These are phyloP conservation scores for Collybiopsis confluens DNA, from an alignment of 768 basidiomycete genomes.

Conservation along the genomic window DNA sequence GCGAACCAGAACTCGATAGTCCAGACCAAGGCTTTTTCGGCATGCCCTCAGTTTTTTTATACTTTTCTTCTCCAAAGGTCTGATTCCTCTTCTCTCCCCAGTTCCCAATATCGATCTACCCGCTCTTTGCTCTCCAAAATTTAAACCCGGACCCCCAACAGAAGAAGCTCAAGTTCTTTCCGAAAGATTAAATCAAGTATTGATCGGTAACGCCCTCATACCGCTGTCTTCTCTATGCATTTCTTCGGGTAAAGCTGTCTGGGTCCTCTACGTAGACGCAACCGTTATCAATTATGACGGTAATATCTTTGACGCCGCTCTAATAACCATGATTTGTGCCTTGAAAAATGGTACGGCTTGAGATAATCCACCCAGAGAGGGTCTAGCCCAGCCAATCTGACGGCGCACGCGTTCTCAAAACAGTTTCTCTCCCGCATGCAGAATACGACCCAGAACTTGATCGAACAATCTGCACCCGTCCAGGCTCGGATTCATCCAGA, in stretches of 20 bases:
- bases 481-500: not conserved
- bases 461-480: slow-evolving; percentile 54
- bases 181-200: slow-evolving; percentile 71
- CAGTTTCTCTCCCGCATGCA: slow-evolving; percentile 73
- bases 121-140: slow-evolving; percentile 87
- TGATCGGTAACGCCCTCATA: slow-evolving; percentile 67
- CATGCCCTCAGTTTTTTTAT: slow-evolving; percentile 28
- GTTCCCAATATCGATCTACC: slow-evolving; percentile 96
- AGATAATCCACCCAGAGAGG: too few species aligned
- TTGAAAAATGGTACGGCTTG: slow-evolving; percentile 77
- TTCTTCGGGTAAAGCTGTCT: slow-evolving; percentile 72
- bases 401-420: too few species aligned
- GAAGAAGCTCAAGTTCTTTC: slow-evolving; percentile 94
- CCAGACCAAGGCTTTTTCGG: slow-evolving; percentile 82
- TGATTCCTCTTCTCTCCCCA: slow-evolving; percentile 21
- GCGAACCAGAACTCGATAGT: slow-evolving; percentile 78
- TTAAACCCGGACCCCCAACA: slow-evolving; percentile 91
- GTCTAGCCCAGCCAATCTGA: too few species aligned
- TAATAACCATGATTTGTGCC: slow-evolving; percentile 85
- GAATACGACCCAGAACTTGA: slow-evolving; percentile 64
- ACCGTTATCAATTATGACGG: slow-evolving; percentile 98
- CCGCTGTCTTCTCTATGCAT: slow-evolving; percentile 73
- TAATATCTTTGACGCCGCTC: slow-evolving; percentile 86
- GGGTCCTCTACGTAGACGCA: slow-evolving; percentile 94
- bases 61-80: slow-evolving; percentile 3